Conservation (phyloP, 192 early-diverging fungal species). For the Podochytrium sp. region DNA sequence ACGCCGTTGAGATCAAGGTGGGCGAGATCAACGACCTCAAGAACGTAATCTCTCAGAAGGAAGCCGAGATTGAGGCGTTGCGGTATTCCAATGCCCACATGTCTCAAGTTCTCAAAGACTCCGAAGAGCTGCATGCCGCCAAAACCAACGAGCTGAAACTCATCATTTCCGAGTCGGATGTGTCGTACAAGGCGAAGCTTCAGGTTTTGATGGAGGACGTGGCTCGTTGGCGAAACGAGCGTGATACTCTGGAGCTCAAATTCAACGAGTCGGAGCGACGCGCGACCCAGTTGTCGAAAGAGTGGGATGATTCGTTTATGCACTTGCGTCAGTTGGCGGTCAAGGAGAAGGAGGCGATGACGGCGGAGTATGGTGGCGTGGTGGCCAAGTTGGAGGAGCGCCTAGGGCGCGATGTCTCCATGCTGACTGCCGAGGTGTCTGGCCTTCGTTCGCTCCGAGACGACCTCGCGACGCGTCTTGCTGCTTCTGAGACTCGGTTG, state of each 20-base stretch:
- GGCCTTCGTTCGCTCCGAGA: neutral
- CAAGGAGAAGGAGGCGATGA: conserved; percentile 7
- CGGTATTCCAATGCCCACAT: neutral
- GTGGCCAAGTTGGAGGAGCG: neutral
- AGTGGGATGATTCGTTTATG: conserved; percentile 11
- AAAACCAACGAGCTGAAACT: conserved; percentile 1
- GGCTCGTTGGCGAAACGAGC: neutral
- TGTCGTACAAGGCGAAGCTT: neutral
- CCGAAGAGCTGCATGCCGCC: neutral
- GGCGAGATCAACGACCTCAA: neutral
- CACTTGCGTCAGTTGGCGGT: neutral
- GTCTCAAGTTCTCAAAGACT: conserved; percentile 1
- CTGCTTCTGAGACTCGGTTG: neutral
- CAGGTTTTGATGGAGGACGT: neutral
- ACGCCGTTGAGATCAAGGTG: neutral
- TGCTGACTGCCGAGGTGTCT: neutral
- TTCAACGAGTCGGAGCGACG: neutral
- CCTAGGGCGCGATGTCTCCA: neutral
- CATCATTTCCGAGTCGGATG: conserved; percentile 9
- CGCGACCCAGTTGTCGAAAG: neutral
- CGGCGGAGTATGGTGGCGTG: neutral
- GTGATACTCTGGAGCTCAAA: neutral
- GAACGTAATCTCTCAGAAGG: neutral
- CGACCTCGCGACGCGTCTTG: neutral
- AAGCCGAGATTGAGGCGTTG: neutral